Conservation (phyloP, 176 grass and related monocot species). For the Bromus sterilis region DNA sequence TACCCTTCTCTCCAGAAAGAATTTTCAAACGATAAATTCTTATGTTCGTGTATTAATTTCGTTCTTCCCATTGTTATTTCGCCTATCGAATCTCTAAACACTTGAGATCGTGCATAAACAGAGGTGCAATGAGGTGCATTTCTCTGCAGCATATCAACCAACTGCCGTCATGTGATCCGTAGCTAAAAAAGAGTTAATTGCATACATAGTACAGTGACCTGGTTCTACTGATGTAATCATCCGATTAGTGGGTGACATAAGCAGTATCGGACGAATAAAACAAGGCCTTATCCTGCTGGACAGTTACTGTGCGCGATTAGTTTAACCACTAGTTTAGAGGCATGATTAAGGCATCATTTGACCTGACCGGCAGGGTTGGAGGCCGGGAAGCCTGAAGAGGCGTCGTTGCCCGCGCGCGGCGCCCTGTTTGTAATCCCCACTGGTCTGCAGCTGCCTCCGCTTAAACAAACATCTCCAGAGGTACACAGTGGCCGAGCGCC, state of each 20-base stretch:
- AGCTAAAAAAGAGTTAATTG: background rate
- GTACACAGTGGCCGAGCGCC: background rate
- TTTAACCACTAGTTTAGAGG: slow-evolving; percentile 28
- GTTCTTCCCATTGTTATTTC: no score
- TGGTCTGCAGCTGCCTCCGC: background rate
- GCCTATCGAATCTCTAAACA: no score
- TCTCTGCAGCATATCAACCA: background rate
- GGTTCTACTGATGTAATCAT: slow-evolving; percentile 29
- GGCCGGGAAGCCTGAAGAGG: background rate
- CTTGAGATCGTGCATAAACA: background rate
- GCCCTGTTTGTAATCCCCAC: background rate
- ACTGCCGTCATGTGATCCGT: background rate
- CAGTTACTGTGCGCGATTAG: background rate
- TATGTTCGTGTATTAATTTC: no score
- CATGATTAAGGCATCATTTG: slow-evolving; percentile 27
- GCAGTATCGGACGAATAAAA: slow-evolving; percentile 28
- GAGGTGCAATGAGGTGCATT: background rate
- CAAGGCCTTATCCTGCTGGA: background rate
- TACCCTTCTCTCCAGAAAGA: no score
- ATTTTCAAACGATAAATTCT: no score
- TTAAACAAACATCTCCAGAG: slow-evolving; percentile 10
- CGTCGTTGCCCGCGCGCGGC: slow-evolving; percentile 27
- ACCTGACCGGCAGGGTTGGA: slow-evolving; percentile 11
- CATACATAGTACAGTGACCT: background rate
- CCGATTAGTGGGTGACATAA: slow-evolving; percentile 31